phyloP scores from a whole-genome alignment of 2,329 filamentous ascomycete genomes.

The Fusarium marasasianum region DNA sequence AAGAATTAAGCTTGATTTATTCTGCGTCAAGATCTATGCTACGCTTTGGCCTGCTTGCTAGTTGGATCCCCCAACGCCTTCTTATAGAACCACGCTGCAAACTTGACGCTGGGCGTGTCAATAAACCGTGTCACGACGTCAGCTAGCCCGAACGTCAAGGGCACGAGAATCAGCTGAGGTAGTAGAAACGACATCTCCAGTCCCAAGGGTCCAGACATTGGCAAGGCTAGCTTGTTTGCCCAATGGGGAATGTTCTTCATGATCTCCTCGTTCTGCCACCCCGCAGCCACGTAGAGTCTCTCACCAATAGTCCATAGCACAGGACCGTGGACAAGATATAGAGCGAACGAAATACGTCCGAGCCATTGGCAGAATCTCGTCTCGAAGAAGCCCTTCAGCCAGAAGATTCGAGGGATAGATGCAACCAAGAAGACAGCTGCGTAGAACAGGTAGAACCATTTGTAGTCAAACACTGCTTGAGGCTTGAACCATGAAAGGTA shows the following conservation, averaged over 20 bases:
- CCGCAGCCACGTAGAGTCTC: slow-evolving; percentile 69
- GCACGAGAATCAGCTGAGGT: slow-evolving; percentile 68
- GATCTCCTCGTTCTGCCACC: slow-evolving; percentile 62
- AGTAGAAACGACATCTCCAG: slow-evolving; percentile 68
- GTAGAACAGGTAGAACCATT: slow-evolving; percentile 75
- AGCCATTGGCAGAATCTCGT: slow-evolving; percentile 67
- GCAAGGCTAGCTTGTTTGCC: slow-evolving; percentile 64
- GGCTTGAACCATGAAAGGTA: slow-evolving; percentile 70
- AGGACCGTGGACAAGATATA: slow-evolving; percentile 73
- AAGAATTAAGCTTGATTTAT: slow-evolving; percentile 29
- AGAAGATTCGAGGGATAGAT: slow-evolving; percentile 64
- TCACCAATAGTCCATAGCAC: slow-evolving; percentile 69
- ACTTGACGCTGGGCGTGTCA: slow-evolving; percentile 68
- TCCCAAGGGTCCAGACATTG: slow-evolving; percentile 66
- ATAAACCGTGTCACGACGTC: slow-evolving; percentile 64
- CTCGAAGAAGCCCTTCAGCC: slow-evolving; percentile 69
- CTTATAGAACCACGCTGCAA: slow-evolving; percentile 66
- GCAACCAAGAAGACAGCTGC: slow-evolving; percentile 66
- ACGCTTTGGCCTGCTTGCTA: slow-evolving; percentile 31
- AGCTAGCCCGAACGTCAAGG: slow-evolving; percentile 66
- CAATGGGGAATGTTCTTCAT: slow-evolving; percentile 63
- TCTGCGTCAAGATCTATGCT: not conserved
- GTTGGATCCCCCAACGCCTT: slow-evolving; percentile 47
- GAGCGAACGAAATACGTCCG: slow-evolving; percentile 68
- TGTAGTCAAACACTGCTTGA: slow-evolving; percentile 71